Base-by-base conservation (phyloP, 2,329 filamentous ascomycete species). In the Ceratocystiopsis brevicomis region DNA sequence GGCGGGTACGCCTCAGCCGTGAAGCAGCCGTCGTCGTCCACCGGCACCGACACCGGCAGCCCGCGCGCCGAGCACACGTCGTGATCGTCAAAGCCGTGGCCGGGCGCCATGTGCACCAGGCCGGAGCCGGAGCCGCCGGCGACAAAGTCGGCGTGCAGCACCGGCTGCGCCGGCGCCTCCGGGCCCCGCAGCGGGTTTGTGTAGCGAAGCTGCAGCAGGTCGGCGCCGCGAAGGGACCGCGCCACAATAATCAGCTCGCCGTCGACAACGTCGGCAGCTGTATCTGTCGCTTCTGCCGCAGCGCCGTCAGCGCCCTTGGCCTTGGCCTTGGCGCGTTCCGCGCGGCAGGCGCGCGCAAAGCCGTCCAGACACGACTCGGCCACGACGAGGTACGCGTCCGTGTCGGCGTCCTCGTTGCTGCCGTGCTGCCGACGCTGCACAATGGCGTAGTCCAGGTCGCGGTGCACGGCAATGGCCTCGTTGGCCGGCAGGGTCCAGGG, bases 401-500 rank as follows among this genome's bases (percentile, higher is more conserved):
- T 64, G 1, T 30, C 25, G 25, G 10, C 8, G 25, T 30, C 25
- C 25, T 2, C 25, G 19, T 21, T 21, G 19, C 19, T n/a, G n/a
- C n/a, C n/a, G n/a, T n/a, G n/a, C n/a, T n/a, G n/a, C 21, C 21
- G 25, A 9, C 71, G 64, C 44, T 68, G 63, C 35, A 92, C 63
- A 17, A 93, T 59, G 4, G 68, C 67, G 57, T 96, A 98, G 38
- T 75, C 65, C 47, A 96, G 61, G 36, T 82, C 75, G 8, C 72
- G 64, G 52, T 85, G 76, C 34, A 96, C 70, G 3, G 85, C 87
- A 56, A 98, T 86, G 0, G 84, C 87, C 55, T 76, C 76, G 57
- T 98, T 98, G 2, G 88, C 87, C 0, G 90, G 88, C 6, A 98
- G 65, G 0, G 90, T 98, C 90, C 90, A 98, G 0, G 90, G 90